Evolutionary conservation across 306 rosid species (phyloP).

Genomic region (Medicago ruthenica): DNA sequence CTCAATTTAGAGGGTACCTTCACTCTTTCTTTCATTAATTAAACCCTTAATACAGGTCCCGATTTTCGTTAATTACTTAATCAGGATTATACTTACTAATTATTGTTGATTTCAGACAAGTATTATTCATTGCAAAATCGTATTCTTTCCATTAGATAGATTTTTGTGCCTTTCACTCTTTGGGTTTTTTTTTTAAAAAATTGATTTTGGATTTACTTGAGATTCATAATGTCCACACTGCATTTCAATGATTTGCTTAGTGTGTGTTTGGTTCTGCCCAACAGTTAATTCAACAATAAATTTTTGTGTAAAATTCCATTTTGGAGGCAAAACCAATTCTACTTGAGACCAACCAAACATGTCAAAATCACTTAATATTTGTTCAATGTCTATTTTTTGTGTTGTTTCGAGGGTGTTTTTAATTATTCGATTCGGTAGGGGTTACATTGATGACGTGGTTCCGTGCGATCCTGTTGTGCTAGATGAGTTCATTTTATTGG

Average conservation of each 20-base stretch:
- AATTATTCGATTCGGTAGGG: conserved; percentile 23
- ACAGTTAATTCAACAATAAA: no score
- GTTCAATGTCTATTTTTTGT: not conserved
- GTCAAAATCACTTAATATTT: no score
- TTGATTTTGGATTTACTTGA: conserved; percentile 6
- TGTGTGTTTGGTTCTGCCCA: no score
- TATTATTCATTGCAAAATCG: not conserved
- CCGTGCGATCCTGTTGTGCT: not conserved
- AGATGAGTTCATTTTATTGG: not conserved
- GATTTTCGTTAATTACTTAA: not conserved
- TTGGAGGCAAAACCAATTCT: no score
- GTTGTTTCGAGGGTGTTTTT: not conserved
- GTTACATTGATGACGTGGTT: not conserved
- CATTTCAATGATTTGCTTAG: no score
- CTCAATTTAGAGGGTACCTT: not conserved
- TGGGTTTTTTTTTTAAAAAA: conserved; percentile 2
- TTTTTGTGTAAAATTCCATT: no score
- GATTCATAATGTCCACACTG: conserved; percentile 5
- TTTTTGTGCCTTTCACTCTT: not conserved
- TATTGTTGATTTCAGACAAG: conserved; percentile 12
- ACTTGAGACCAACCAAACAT: no score
- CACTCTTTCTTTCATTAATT: not conserved
- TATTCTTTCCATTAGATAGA: no score
- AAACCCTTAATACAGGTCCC: not conserved
- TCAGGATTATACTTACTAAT: not conserved